A percentile compares a stretch with the other conserved stretches of the same genome.
These are phyloP conservation scores for Leptoxyphium fumago DNA, from an alignment of 2,329 filamentous ascomycete genomes.

Conservation along the genomic window DNA sequence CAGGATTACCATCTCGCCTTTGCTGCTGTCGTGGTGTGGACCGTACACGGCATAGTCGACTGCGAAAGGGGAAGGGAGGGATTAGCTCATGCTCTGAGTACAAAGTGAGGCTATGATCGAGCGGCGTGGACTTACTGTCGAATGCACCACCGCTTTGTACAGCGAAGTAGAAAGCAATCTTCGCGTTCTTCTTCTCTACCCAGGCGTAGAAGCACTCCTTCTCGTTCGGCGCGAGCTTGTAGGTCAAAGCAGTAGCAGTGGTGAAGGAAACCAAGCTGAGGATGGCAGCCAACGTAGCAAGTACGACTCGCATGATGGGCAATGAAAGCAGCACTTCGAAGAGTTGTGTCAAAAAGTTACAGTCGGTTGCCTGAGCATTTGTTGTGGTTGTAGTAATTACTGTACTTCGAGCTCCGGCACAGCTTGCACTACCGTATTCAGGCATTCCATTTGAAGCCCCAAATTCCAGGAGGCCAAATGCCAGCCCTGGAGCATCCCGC, in stretches of 20 bases:
- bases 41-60: conserved; percentile 82
- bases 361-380: no score
- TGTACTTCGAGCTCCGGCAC: no score
- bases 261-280: conserved; percentile 55
- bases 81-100: neutral
- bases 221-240: conserved; percentile 80
- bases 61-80: conserved; percentile 4
- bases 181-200: conserved; percentile 63
- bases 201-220: conserved; percentile 88
- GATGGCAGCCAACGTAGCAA: conserved; percentile 11
- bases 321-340: neutral
- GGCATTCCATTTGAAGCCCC: no score
- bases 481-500: no score
- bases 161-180: conserved; percentile 97
- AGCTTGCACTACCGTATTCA: no score
- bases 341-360: no score
- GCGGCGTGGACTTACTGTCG: conserved; percentile 36
- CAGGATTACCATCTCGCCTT: conserved; percentile 56
- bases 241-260: conserved; percentile 82
- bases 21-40: conserved; percentile 38
- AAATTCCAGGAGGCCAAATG: no score
- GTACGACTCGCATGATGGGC: neutral
- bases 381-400: no score
- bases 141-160: conserved; percentile 98
- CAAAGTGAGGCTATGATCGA: neutral